phyloP scores from a whole-genome alignment of 2,329 filamentous ascomycete species.

The Claviceps monticola region DNA sequence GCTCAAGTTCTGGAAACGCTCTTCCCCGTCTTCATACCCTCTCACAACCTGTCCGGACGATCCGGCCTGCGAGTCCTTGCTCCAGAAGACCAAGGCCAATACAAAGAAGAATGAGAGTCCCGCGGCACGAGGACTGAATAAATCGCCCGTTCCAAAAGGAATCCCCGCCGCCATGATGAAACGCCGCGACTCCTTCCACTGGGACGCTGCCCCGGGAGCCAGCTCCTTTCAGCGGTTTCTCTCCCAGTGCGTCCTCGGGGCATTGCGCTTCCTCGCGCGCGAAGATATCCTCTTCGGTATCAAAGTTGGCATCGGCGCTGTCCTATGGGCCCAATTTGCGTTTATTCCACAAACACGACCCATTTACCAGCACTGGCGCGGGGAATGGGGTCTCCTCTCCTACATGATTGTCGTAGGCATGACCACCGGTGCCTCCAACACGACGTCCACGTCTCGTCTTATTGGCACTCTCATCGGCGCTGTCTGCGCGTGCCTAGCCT shows the following conservation, averaged over 20 bases:
- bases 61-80: conserved; percentile 27
- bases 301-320: conserved; percentile 84
- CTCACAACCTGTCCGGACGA: conserved; percentile 16
- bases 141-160: conserved; percentile 40
- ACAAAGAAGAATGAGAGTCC: conserved; percentile 16
- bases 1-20: conserved; percentile 59
- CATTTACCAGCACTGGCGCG: conserved; percentile 75
- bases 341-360: conserved; percentile 69
- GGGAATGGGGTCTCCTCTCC: conserved; percentile 90
- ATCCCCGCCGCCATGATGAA: conserved; percentile 40
- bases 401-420: conserved; percentile 98
- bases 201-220: conserved; percentile 38
- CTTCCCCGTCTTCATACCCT: background rate
- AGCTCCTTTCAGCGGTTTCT: conserved; percentile 28
- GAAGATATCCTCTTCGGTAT: conserved; percentile 63
- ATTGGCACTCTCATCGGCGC: conserved; percentile 77
- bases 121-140: conserved; percentile 30
- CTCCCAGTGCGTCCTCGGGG: conserved; percentile 31
- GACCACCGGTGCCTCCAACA: conserved; percentile 93
- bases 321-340: conserved; percentile 77
- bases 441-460: conserved; percentile 76
- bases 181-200: conserved; percentile 39
- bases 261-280: conserved; percentile 34
- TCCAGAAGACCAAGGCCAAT: conserved; percentile 20
- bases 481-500: conserved; percentile 58